Base-by-base conservation (phyloP, 257 asterid species). In the Solanum pennellii region DNA sequence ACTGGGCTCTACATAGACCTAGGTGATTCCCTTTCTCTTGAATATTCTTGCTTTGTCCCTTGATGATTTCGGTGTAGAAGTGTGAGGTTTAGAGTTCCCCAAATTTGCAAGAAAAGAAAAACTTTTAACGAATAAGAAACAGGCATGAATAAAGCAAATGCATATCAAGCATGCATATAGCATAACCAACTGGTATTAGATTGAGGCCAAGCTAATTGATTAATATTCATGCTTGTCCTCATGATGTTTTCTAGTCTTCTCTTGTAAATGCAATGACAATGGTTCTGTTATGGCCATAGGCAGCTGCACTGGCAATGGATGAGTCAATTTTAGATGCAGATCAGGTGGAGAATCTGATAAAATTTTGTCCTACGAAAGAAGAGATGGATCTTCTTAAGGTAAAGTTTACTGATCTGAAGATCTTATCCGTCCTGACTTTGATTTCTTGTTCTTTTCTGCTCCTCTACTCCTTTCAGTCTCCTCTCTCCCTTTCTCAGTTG, bases 301-400 rank as follows among this genome's bases (percentile, higher is more conserved):
- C 98, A 91, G 98, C 99, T 87, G 98, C 97, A 87, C 95, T 97
- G 66, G 98, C 99, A 79, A 93, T 97, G 99, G 99, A 97, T 94
- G 98, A 92, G 88, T 89, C 98, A 88, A 88, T 96, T 44, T 90
- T 97, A 91, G 99, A 97, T 92, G 99, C 99, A 59, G 99, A 97
- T 92, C 99, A 96, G 93, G 99, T 97, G 71, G 99, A 97, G 91
- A 96, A 96, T 90, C 97, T 97, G 82, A 96, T 96, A 52, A 97
- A 97, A 80, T 95, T 95, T 89, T 95, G 99, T 88, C 99, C 99
- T 37, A 95, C 99, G 12, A 97, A 97, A 92, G 99, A 96, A 74
- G 99, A 97, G 92, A 96, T 97, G 98, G 99, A 96, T 86, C 97
- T 93, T 87, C 98, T 97, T 69, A 95, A 95, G 99, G 99, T 97